Base-by-base conservation (phyloP, 192 early-diverging fungal species). In the Linnemannia hyalina region DNA sequence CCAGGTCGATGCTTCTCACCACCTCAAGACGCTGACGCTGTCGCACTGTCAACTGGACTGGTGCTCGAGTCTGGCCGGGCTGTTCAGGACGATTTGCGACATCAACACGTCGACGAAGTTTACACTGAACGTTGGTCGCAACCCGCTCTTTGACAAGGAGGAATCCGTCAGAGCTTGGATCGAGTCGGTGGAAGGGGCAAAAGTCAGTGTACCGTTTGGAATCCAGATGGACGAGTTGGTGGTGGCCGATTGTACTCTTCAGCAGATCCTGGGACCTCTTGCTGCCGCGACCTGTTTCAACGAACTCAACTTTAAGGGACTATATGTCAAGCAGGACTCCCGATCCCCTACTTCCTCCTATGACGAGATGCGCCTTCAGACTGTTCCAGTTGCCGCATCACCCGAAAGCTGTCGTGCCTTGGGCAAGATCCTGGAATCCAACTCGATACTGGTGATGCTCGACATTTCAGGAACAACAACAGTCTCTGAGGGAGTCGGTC, bases 301-400 rank as follows among this genome's bases (percentile, higher is more conserved):
- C 55, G 82, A 85, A 29, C 54, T 85, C 18, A 85, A 85, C 29
- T 32, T 85, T 38, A 85, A 85, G 32, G 77, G 77, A 20, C 68
- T 85, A 11, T 80, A 78, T 26, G 35, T 85, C 42, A 76, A 44
- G 26, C 73, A 52, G 10, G 41, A 63, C 20, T 57, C 16, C 4
- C 74, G 54, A 29, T 68, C 38, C 15, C 32, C 20, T 38, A 42
- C 73, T 1, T 65, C 65, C 13, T 22, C 54, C 0, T 85, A 76
- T 26, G 82, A 80, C 8, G 74, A 70, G 20, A 78, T 74, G 3
- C 73, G 57, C 6, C 42, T 52, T 7, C n/a, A 49, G 42, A 52
- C 68, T 6, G 36, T 69, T 18, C 82, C 82, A 7, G 69, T 42
- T 13, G 55, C 46, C 10, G 82, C 82, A 16, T 85, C 82, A 0